phyloP scores from a whole-genome alignment of 1,284 basidiomycete genomes.

The Melampsora larici-populina region DNA sequence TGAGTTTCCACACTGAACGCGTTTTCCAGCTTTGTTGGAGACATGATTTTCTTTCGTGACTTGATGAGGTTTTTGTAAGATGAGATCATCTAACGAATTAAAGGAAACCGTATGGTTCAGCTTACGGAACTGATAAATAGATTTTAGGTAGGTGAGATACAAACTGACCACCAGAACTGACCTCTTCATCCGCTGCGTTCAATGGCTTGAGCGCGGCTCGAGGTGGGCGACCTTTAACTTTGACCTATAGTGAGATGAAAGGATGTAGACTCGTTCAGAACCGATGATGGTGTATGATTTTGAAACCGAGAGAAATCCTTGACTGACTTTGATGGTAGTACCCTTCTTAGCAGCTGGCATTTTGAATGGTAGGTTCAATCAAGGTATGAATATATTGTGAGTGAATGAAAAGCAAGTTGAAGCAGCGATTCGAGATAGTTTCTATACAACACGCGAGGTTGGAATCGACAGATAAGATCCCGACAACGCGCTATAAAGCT shows the following conservation, averaged over 20 bases:
- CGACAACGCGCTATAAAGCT: no score
- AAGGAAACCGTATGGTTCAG: not conserved
- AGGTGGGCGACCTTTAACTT: not conserved
- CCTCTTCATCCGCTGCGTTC: not conserved
- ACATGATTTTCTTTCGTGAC: not conserved
- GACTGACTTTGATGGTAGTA: not conserved
- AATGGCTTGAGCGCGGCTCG: not conserved
- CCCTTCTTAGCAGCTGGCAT: not conserved
- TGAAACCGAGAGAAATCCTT: no score
- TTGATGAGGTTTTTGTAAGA: not conserved
- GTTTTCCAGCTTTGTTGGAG: not conserved
- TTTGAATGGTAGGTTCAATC: not conserved
- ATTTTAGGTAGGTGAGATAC: not conserved
- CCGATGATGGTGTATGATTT: no score
- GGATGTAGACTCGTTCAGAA: not conserved
- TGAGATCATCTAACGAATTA: not conserved
- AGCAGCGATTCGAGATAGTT: no score
- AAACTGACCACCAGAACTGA: slow-evolving; percentile 4
- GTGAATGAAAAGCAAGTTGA: no score
- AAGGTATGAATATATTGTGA: no score
- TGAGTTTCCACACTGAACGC: not conserved
- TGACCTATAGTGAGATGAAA: not conserved
- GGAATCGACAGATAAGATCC: no score
- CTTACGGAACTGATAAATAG: not conserved
- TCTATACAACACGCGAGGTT: no score